Evolutionary conservation across 1,284 basidiomycete species (phyloP).

Genomic region (Lignosus rhinocerotis): DNA sequence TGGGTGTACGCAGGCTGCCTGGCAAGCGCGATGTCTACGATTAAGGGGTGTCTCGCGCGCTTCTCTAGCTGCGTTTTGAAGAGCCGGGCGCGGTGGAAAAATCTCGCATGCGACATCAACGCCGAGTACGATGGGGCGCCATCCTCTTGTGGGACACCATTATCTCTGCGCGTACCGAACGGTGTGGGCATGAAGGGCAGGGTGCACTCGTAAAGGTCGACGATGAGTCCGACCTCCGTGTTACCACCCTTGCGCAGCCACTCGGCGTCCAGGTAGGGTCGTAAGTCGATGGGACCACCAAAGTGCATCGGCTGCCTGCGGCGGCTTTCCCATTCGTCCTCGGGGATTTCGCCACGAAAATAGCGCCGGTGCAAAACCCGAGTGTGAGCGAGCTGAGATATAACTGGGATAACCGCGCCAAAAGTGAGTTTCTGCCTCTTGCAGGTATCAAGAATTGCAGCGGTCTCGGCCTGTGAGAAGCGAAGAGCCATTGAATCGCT

Average conservation of each 20-base stretch:
- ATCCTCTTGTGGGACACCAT: conserved; percentile 27
- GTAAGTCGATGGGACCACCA: conserved; percentile 51
- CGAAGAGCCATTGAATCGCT: conserved; percentile 17
- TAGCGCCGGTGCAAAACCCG: conserved; percentile 52
- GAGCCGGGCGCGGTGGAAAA: conserved; percentile 43
- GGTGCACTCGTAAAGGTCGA: conserved; percentile 45
- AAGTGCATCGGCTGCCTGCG: conserved; percentile 51
- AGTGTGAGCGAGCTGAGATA: conserved; percentile 56
- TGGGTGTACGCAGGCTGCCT: conserved; percentile 23
- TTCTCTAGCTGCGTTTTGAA: conserved; percentile 40
- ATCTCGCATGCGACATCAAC: conserved; percentile 46
- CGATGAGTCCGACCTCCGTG: conserved; percentile 43
- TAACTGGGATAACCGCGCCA: conserved; percentile 48
- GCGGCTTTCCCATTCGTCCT: conserved; percentile 55
- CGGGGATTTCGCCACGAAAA: conserved; percentile 45
- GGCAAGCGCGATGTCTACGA: conserved; percentile 44
- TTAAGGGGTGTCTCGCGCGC: conserved; percentile 46
- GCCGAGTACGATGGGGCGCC: conserved; percentile 41
- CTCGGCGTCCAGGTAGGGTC: conserved; percentile 48
- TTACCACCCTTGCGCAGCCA: conserved; percentile 51
- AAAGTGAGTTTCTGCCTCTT: conserved; percentile 47
- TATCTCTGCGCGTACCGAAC: conserved; percentile 8
- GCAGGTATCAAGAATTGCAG: conserved; percentile 38
- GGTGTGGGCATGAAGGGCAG: conserved; percentile 51
- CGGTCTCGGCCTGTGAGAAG: conserved; percentile 32